Percentiles rank a stretch among this genome's conserved stretches.
Evolutionary conservation across 148 eudicot species (phyloP).

Genomic region (Camellia granthamiana): DNA sequence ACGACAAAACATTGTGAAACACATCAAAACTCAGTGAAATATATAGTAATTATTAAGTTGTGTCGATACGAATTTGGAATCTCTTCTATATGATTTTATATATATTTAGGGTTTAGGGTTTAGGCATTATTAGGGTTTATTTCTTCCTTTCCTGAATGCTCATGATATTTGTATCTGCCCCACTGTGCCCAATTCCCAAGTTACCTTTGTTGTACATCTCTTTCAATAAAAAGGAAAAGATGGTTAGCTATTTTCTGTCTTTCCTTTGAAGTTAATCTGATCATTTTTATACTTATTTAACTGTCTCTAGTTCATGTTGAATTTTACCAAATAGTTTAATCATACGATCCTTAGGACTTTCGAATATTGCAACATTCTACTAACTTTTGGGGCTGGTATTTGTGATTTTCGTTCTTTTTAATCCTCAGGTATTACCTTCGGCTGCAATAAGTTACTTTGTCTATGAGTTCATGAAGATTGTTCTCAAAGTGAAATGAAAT

Average conservation of each 20-base stretch:
- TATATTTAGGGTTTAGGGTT: too few relatives aligned
- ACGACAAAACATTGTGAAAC: too few relatives aligned
- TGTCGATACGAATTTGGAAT: too few relatives aligned
- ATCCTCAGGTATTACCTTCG: constrained; percentile 62
- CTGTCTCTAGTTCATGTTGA: neutral
- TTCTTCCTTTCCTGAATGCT: neutral
- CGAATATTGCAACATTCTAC: neutral
- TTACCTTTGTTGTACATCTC: neutral
- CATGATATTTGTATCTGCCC: neutral
- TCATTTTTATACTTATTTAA: neutral
- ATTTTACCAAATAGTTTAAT: neutral
- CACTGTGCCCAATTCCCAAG: constrained; percentile 2
- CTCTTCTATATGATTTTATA: too few relatives aligned
- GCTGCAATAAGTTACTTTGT: constrained; percentile 68
- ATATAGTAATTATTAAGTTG: too few relatives aligned
- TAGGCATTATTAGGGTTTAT: too few relatives aligned
- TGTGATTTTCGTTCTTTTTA: constrained; percentile 9
- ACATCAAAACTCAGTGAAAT: too few relatives aligned
- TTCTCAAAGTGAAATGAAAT: constrained; percentile 50
- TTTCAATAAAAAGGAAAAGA: neutral
- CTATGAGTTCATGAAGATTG: constrained; percentile 65
- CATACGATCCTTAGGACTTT: neutral
- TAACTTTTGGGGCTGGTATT: neutral
- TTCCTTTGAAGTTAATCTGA: neutral
- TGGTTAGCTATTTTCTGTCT: neutral